These are phyloP conservation scores for Pezicula rhizophila DNA, from an alignment of 2,329 filamentous ascomycete species.

Conservation along the genomic window DNA sequence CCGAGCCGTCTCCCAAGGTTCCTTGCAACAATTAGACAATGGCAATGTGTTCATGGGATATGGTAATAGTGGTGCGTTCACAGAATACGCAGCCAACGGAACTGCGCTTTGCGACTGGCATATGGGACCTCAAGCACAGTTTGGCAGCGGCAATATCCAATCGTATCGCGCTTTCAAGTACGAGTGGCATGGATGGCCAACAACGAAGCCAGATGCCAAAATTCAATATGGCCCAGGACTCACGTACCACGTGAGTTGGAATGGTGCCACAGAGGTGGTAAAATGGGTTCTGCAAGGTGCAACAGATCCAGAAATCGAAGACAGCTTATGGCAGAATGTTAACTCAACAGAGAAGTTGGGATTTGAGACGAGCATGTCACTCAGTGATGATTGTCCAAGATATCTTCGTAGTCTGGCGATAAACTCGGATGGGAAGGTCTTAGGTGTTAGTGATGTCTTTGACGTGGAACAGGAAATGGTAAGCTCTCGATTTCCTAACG, in stretches of 20 bases:
- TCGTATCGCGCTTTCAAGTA: slow-evolving; percentile 32
- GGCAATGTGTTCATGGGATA: slow-evolving; percentile 9
- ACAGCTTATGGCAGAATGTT: neutral
- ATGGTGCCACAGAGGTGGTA: slow-evolving; percentile 39
- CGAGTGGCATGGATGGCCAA: slow-evolving; percentile 29
- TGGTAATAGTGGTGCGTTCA: slow-evolving; percentile 6
- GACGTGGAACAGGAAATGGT: neutral
- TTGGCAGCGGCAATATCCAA: slow-evolving; percentile 22
- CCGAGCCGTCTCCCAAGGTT: slow-evolving; percentile 7
- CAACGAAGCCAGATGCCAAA: slow-evolving; percentile 27
- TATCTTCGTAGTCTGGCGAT: neutral
- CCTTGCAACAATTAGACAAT: slow-evolving; percentile 7
- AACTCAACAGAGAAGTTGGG: neutral
- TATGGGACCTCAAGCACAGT: slow-evolving; percentile 24
- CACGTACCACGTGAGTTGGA: slow-evolving; percentile 45
- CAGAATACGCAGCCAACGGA: slow-evolving; percentile 17
- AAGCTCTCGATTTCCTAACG: neutral
- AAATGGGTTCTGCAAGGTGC: slow-evolving; percentile 39
- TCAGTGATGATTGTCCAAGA: neutral
- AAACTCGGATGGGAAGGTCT: neutral
- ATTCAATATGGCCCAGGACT: slow-evolving; percentile 23
- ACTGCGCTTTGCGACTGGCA: slow-evolving; percentile 30
- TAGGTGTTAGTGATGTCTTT: neutral
- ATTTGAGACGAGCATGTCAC: neutral
- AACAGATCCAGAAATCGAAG: neutral